phyloP scores from a whole-genome alignment of 164 flowering plant species.

The Tetracentron sinense region DNA sequence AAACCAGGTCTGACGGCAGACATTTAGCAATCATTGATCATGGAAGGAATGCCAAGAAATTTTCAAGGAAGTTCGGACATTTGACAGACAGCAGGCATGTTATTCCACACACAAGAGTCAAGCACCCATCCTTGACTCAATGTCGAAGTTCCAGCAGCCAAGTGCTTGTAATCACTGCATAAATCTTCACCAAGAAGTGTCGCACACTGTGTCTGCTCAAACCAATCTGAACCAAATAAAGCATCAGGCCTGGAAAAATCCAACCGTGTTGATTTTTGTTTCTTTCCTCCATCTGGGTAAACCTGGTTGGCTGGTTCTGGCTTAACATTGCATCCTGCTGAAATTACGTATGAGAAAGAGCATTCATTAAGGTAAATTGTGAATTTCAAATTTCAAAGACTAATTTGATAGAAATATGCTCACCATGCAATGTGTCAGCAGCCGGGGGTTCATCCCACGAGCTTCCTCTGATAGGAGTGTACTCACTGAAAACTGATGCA shows the following conservation, averaged over 20 bases:
- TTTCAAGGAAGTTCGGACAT: conserved; percentile 40
- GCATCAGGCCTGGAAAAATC: conserved; percentile 45
- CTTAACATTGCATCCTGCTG: conserved; percentile 44
- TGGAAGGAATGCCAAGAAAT: too few species aligned
- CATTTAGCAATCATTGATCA: too few species aligned
- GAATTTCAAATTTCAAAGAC: background rate
- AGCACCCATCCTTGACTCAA: conserved; percentile 36
- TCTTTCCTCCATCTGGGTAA: conserved; percentile 23
- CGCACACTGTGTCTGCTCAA: conserved; percentile 27
- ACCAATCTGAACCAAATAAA: conserved; percentile 52
- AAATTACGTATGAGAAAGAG: conserved; percentile 3
- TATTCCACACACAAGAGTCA: conserved; percentile 41
- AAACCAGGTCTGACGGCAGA: conserved; percentile 17
- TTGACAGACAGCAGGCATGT: conserved; percentile 56
- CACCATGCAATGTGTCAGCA: conserved; percentile 40
- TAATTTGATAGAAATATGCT: conserved; percentile 10
- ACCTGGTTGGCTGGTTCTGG: conserved; percentile 37
- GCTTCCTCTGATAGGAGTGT: conserved; percentile 50
- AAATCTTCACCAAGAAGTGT: conserved; percentile 52
- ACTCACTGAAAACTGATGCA: conserved; percentile 50
- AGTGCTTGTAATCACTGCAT: conserved; percentile 32
- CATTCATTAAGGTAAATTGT: too few species aligned
- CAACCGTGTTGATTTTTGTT: conserved; percentile 16
- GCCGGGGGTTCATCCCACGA: conserved; percentile 40
- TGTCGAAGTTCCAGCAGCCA: conserved; percentile 27